Evolutionary conservation across 2,329 filamentous ascomycete species (phyloP), one percentile per base, ranked within the genome.

Genomic region (Pseudogymnoascus sp.): DNA sequence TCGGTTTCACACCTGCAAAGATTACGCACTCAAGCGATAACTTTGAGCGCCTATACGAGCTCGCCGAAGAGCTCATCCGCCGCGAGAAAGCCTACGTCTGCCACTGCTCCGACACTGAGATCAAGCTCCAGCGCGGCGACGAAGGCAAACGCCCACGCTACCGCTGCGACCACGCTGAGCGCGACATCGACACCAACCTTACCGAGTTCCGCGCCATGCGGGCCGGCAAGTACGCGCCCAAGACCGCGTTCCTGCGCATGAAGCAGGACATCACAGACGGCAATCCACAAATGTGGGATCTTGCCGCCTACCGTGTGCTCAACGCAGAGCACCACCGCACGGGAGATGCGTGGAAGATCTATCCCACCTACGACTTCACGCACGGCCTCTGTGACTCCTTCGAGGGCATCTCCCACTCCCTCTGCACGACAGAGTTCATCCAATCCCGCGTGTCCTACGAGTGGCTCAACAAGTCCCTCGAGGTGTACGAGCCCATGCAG

Each of bases 281-380:
- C 31, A 97, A 97, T 74, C 92, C 93, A 6, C 91, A 96, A 76
- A 93, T 96, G 90, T 97, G 93, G 93, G 93, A 97, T 79, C 78
- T 96, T 62, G 90, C 90, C 1, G 93, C 93, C 14, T 97, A 96
- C 76, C 86, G 93, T 65, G 87, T 97, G 63, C 82, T 91, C 65
- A 84, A 88, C 70, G 86, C 90, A 44, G 77, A 84, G 64, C 91
- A 96, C 73, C 86, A 91, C 75, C 84, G 90, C 37, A 96, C 93
- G 0, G 91, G 90, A 31, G 80, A 84, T 67, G 86, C 88, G 72
- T 97, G 93, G 92, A 88, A 86, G 75, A 96, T 97, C 67, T 97
- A 96, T 74, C 95, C 95, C 0, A 96, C 93, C 0, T 97, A 97
- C 72, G 93, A 96, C 74, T 96, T 96, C 73, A 89, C 89, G 0